phyloP scores from a whole-genome alignment of 2,329 filamentous ascomycete species.

The Bipolaris zeicola region DNA sequence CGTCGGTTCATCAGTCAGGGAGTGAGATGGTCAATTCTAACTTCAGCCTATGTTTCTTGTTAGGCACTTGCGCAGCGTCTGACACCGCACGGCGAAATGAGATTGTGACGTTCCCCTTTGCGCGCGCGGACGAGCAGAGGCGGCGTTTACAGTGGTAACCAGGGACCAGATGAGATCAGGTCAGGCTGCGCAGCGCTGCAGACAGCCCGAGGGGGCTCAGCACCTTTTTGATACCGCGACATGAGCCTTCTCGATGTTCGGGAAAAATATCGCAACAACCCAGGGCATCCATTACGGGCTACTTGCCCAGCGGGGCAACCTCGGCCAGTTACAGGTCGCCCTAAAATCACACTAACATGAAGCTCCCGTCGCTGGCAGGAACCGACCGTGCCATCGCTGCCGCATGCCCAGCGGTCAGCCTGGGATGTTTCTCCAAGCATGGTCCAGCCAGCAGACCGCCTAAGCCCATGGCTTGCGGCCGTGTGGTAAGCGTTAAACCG shows the following conservation, averaged over 20 bases:
- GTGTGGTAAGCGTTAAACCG: slow-evolving; percentile 35
- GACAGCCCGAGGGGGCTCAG: slow-evolving; percentile 1
- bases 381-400: slow-evolving; percentile 35
- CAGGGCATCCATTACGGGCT: slow-evolving; percentile 18
- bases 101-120: neutral
- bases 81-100: slow-evolving; percentile 1
- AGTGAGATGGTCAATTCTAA: slow-evolving; percentile 19
- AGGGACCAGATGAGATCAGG: neutral
- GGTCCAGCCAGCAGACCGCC: slow-evolving; percentile 34
- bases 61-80: slow-evolving; percentile 2
- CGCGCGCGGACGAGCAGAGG: neutral
- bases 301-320: slow-evolving; percentile 35
- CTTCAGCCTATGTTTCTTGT: slow-evolving; percentile 10
- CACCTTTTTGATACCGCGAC: slow-evolving; percentile 8
- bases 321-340: slow-evolving; percentile 29
- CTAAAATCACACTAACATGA: slow-evolving; percentile 20
- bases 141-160: neutral
- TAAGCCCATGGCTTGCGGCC: slow-evolving; percentile 32
- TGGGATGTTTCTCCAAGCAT: slow-evolving; percentile 29
- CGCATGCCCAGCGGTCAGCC: slow-evolving; percentile 29
- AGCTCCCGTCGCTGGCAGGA: slow-evolving; percentile 33
- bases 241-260: slow-evolving; percentile 7
- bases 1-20: slow-evolving; percentile 5
- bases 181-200: neutral
- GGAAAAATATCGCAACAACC: slow-evolving; percentile 11